These are phyloP conservation scores for Houttuynia cordata DNA, from an alignment of 164 flowering plant genomes.

Conservation along the genomic window DNA sequence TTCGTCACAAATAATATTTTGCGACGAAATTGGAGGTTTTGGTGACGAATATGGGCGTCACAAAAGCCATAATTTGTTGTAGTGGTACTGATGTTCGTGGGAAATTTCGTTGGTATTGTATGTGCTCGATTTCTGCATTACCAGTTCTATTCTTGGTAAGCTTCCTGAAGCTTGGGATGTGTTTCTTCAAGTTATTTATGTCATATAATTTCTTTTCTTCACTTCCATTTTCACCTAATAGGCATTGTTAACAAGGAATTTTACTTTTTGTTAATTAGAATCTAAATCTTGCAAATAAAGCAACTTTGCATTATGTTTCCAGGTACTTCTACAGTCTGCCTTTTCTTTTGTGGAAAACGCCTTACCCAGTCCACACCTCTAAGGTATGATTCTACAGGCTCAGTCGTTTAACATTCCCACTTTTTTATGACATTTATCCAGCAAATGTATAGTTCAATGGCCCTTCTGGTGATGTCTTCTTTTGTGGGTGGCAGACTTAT, in stretches of 20 bases:
- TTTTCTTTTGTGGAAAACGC: slow-evolving; percentile 64
- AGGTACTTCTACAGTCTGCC: slow-evolving; percentile 91
- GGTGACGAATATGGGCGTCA: too few species aligned
- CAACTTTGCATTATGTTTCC: slow-evolving; percentile 9
- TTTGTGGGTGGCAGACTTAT: slow-evolving; percentile 32
- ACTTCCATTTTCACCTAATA: background rate
- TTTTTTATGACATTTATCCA: background rate
- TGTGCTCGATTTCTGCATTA: slow-evolving; percentile 90
- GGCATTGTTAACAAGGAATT: background rate
- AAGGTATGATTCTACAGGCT: slow-evolving; percentile 29
- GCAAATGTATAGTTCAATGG: background rate
- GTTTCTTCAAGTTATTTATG: background rate
- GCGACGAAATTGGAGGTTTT: too few species aligned
- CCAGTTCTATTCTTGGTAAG: slow-evolving; percentile 91
- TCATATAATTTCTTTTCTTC: too few species aligned
- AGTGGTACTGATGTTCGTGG: slow-evolving; percentile 84
- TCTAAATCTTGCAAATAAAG: background rate
- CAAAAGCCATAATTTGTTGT: too few species aligned
- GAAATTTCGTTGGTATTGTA: slow-evolving; percentile 84
- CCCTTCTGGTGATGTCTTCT: background rate
- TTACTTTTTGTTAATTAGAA: background rate
- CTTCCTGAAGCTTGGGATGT: background rate
- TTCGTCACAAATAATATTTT: too few species aligned
- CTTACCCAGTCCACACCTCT: slow-evolving; percentile 43
- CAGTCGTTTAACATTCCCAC: background rate